Evolutionary conservation across 1,139 yeast species (phyloP), one percentile per base, ranked within the genome.

Genomic region (Yamadazyma aaseri): DNA sequence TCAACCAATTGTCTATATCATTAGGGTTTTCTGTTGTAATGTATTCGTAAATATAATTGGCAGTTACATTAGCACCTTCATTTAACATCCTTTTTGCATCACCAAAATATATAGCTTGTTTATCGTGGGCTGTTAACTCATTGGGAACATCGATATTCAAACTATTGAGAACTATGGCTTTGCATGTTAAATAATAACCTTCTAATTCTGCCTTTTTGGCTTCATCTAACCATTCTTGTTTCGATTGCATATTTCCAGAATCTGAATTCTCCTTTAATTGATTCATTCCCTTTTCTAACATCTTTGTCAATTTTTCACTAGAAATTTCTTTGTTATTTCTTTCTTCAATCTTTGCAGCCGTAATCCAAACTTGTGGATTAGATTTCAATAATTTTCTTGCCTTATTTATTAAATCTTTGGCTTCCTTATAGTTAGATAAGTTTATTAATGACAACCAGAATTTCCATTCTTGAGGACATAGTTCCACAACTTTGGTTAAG

Each of bases 291-390:
- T 76, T 75, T 6, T 55, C 60, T 32, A 86, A 51, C 28, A 81
- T 48, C 40, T 71, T 72, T 2, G 45, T 44, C 5, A 72, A 47
- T 36, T 71, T 71, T 16, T 63, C 60, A 6, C 56, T 62, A 2
- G 68, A 57, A 0, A 58, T 50, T 1, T 39, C 35, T 1, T 55
- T 52, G 25, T 58, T 51, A 26, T 63, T 68, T 33, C 73, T 65
- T 50, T 86, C 95, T 55, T 87, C 95, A 11, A 87, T 53, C 40
- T 79, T 74, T 1, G 80, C 73, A 1, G 89, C 90, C 0, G 81
- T 68, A 1, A 86, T 59, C 94, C 95, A 86, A 1, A 87, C 69
- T 17, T 70, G 67, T 29, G 69, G 59, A n/a, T 78, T 71, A 4
- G 68, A 61, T 4, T 73, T 68, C 14, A 83, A 53, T 0, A 58